phyloP scores from a whole-genome alignment of 1,139 yeast genomes.

The Hansenula lynferdii region DNA sequence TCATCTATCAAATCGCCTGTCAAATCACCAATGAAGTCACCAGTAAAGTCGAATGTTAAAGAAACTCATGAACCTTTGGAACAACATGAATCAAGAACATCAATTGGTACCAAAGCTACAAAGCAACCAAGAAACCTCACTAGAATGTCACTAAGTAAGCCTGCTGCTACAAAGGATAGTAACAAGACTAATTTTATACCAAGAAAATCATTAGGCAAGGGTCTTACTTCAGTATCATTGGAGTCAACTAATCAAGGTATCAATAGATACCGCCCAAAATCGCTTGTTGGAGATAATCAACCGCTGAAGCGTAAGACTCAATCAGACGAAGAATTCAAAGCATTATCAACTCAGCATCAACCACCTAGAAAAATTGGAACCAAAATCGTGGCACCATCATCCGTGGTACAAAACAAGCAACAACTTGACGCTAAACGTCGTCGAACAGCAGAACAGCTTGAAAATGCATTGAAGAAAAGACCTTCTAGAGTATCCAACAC shows the following conservation, averaged over 20 bases:
- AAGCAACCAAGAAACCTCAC: conserved; percentile 15
- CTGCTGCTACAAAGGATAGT: background rate
- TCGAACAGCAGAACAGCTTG: conserved; percentile 20
- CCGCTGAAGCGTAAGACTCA: conserved; percentile 18
- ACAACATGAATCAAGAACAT: conserved; percentile 1
- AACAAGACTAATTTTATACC: conserved; percentile 7
- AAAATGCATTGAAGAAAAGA: conserved; percentile 16
- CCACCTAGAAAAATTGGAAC: conserved; percentile 20
- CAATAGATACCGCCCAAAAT: conserved; percentile 13
- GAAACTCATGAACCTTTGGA: background rate
- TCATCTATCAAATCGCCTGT: too few species aligned
- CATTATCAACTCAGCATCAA: conserved; percentile 6
- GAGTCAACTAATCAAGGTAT: conserved; percentile 11
- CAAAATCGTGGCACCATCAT: conserved; percentile 18
- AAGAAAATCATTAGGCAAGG: conserved; percentile 18
- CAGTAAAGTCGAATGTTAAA: background rate
- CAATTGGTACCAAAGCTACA: background rate
- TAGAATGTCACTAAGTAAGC: conserved; percentile 18
- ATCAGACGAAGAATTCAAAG: conserved; percentile 16
- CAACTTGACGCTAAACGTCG: conserved; percentile 21
- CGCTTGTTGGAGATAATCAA: conserved; percentile 13
- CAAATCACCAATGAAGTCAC: conserved; percentile 8
- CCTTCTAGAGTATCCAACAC: conserved; percentile 16
- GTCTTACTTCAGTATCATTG: conserved; percentile 16
- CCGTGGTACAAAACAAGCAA: conserved; percentile 10